Conservation (phyloP, 2,329 filamentous ascomycete genomes). For the Apiospora malaysiana region DNA sequence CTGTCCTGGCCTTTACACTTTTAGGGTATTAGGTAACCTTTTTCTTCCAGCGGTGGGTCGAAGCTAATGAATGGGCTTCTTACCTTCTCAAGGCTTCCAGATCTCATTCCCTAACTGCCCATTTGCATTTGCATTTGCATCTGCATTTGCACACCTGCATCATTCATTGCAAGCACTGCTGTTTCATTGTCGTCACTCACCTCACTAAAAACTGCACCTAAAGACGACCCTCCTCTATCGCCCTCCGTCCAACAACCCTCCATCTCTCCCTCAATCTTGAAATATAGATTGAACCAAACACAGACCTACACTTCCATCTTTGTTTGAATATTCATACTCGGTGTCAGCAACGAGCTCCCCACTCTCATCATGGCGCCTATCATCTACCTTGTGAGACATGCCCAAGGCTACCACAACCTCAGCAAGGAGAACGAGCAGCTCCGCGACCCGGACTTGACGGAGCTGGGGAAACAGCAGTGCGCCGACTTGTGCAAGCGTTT, state of each 20-base stretch:
- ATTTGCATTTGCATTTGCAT: not conserved
- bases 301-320: not conserved
- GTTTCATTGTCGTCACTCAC: not conserved
- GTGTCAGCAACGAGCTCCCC: not conserved
- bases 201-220: not conserved
- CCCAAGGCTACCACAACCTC: constrained; percentile 84
- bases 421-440: constrained; percentile 70
- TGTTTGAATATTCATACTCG: not conserved
- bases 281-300: not conserved
- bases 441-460: constrained; percentile 79
- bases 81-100: not conserved
- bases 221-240: not conserved
- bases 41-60: constrained; percentile 5
- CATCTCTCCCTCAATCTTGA: not conserved
- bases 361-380: constrained; percentile 53
- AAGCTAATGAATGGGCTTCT: not conserved
- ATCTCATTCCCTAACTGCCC: too few species aligned
- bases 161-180: not conserved
- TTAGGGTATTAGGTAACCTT: not conserved
- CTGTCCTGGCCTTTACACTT: not conserved
- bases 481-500: constrained; percentile 65
- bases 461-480: constrained; percentile 79
- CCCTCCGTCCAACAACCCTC: not conserved
- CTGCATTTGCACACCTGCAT: not conserved
- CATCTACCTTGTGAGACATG: constrained; percentile 75